phyloP scores from a whole-genome alignment of 169 alveolate genomes.

The Cryptosporidium sp. region DNA sequence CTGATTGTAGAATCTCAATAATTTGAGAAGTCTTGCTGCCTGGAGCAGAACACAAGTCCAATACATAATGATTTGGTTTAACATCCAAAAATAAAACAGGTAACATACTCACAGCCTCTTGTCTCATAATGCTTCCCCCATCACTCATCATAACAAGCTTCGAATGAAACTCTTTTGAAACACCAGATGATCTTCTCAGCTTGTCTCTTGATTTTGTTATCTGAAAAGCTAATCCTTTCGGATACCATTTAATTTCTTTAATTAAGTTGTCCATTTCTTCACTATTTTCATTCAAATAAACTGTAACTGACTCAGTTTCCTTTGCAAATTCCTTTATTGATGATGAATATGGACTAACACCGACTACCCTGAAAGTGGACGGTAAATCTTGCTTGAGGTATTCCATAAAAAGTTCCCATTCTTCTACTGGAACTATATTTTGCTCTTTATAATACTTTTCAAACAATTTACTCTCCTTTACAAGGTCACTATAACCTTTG shows the following conservation, averaged over 20 bases:
- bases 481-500: constrained; percentile 1
- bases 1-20: constrained; percentile 80
- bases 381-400: constrained; percentile 83
- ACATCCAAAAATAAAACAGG: constrained; percentile 87
- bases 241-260: constrained; percentile 69
- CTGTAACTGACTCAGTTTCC: constrained; percentile 30
- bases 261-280: constrained; percentile 79
- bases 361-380: constrained; percentile 87
- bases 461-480: constrained; percentile 27
- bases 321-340: constrained; percentile 61
- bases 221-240: constrained; percentile 79
- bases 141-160: constrained; percentile 80
- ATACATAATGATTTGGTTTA: constrained; percentile 77
- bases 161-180: constrained; percentile 79
- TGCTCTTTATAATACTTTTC: constrained; percentile 45
- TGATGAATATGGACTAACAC: constrained; percentile 78
- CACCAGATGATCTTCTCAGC: constrained; percentile 80
- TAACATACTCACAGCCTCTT: constrained; percentile 91
- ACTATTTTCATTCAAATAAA: constrained; percentile 45
- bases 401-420: constrained; percentile 82
- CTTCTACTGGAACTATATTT: constrained; percentile 78
- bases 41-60: constrained; percentile 94
- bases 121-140: constrained; percentile 86
- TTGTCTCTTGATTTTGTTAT: constrained; percentile 80
- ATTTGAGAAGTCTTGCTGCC: constrained; percentile 89